Evolutionary conservation across 1,284 basidiomycete genomes (phyloP), one percentile per base, ranked within the genome.

Genomic region (Cutaneotrichosporon sp.): DNA sequence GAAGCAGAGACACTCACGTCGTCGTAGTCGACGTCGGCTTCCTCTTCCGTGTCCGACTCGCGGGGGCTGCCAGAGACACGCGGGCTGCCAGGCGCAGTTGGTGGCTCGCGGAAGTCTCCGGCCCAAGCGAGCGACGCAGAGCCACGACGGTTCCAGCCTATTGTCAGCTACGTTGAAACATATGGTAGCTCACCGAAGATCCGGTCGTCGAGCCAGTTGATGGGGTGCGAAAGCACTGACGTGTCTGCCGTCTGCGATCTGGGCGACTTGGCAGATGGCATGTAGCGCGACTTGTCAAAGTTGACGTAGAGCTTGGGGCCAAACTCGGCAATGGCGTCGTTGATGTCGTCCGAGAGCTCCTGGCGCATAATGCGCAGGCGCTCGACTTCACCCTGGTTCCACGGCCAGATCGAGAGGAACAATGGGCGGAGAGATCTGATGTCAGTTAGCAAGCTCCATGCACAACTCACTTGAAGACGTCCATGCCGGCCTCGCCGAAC

Each of bases 401-500:
- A 91, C 5, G 96, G 94, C 57, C 92, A 80, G 35, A 98, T 78
- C 18, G 91, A 88, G 55, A 98, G 81, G 64, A 98, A 80, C 51
- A 99, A 81, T 12, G 96, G 96, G 35, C 90, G 84, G 17, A 99
- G 79, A 22, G 92, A 94, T 74, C 90, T 94, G 60, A 18, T 53
- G 30, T 44, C 43, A 45, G 48, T 20, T 15, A 5, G n/a, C 8
- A 20, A 15, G 40, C 8, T 47, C 17, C 17, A 4, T 23, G 40
- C 18, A n/a, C 39, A n/a, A 65, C 66, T 51, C 46, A 96, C 90
- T 98, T 99, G 61, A 96, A 81, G 34, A 99, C 92, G 69, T 99
- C 96, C 83, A 97, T 87, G 35, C 96, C 96, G 17, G 94, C 96
- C 75, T 99, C 96, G 43, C 94, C 94, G 69, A 98, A 98, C 75